Conservation (phyloP, 78 protist species). For the Isochrysis galbana region DNA sequence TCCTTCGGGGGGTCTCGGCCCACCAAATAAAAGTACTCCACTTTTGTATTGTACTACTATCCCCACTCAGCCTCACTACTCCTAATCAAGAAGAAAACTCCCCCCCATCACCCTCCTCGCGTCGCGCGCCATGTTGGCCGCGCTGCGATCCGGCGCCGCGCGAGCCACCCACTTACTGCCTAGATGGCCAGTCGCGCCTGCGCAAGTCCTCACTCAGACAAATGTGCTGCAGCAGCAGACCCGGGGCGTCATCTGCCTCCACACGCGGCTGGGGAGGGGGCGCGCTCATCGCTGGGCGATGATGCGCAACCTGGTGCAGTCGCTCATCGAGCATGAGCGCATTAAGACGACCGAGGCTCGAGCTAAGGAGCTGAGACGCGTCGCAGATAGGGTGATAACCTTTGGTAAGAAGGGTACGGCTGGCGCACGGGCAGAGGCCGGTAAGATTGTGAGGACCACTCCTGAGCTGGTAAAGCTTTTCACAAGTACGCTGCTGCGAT, state of each 20-base stretch:
- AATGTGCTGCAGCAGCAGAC: not conserved
- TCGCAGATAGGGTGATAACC: conserved; percentile 64
- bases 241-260: not conserved
- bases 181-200: too few relatives aligned
- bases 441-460: not conserved
- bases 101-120: too few relatives aligned
- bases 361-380: conserved; percentile 62
- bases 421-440: not conserved
- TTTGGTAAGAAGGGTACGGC: conserved; percentile 37
- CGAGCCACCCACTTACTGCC: too few relatives aligned
- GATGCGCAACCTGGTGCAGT: conserved; percentile 65
- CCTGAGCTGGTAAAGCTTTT: not conserved
- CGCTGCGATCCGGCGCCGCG: too few relatives aligned
- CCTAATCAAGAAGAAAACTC: too few relatives aligned
- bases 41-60: too few relatives aligned
- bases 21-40: too few relatives aligned
- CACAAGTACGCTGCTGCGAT: not conserved
- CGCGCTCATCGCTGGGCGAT: conserved; percentile 59
- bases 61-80: too few relatives aligned
- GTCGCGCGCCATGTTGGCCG: too few relatives aligned
- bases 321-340: conserved; percentile 66
- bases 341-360: conserved; percentile 65
- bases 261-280: conserved; percentile 43
- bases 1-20: too few relatives aligned
- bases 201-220: too few relatives aligned